These are phyloP conservation scores for Halenospora varia DNA, from an alignment of 495 filamentous ascomycete genomes.

Conservation along the genomic window DNA sequence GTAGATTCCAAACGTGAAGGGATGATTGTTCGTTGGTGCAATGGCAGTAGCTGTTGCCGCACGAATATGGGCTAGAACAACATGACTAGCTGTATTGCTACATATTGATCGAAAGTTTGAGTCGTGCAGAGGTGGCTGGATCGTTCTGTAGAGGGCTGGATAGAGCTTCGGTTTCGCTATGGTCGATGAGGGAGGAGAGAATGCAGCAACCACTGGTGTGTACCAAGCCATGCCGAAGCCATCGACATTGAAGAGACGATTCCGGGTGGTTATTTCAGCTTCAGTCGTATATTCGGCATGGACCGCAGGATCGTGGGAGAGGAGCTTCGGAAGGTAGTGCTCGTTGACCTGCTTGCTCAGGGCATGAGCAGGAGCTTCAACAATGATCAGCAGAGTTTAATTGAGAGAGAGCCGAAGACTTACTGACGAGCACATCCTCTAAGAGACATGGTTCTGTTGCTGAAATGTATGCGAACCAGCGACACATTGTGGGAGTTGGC, in stretches of 20 bases:
- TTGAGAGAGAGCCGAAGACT: neutral
- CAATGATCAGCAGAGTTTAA: neutral
- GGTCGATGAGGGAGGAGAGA: constrained; percentile 14
- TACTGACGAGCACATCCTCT: constrained; percentile 31
- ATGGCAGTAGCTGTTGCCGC: constrained; percentile 38
- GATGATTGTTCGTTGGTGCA: constrained; percentile 44
- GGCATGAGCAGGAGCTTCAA: constrained; percentile 30
- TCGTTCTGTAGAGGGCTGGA: constrained; percentile 43
- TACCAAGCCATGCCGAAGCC: constrained; percentile 37
- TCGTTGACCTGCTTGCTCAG: constrained; percentile 43
- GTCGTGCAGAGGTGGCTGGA: constrained; percentile 43
- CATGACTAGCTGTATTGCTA: constrained; percentile 36
- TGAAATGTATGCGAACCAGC: constrained; percentile 31
- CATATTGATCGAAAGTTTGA: constrained; percentile 42
- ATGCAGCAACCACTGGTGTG: constrained; percentile 12
- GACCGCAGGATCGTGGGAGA: constrained; percentile 32
- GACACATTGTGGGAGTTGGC: too few relatives aligned
- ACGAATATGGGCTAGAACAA: constrained; percentile 42
- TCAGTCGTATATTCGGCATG: constrained; percentile 28
- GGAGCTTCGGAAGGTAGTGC: constrained; percentile 44
- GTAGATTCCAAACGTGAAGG: constrained; percentile 46
- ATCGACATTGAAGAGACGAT: constrained; percentile 45
- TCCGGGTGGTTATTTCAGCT: constrained; percentile 35
- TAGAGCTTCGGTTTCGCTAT: constrained; percentile 24
- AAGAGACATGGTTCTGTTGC: constrained; percentile 27